A percentile compares a stretch with the other conserved stretches of the same genome.
These are phyloP conservation scores for Aureobasidium vineae DNA, from an alignment of 2,329 filamentous ascomycete species.

Conservation along the genomic window DNA sequence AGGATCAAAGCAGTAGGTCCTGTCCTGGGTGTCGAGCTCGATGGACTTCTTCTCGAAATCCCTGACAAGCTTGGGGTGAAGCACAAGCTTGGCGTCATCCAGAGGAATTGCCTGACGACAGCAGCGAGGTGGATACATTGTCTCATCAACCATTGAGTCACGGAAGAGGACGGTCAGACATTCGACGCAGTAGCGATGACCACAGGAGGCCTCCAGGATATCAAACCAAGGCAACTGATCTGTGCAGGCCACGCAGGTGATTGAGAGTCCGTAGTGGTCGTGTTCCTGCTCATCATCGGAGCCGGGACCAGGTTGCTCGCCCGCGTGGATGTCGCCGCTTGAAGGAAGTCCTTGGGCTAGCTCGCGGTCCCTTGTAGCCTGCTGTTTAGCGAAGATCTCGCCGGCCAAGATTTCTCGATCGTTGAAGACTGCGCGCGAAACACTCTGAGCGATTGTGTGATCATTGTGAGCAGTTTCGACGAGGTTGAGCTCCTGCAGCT, in stretches of 20 bases:
- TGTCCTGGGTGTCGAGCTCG: conserved; percentile 51
- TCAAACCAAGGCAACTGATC: conserved; percentile 31
- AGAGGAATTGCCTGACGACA: conserved; percentile 48
- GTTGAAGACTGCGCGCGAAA: too few relatives aligned
- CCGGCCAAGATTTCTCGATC: too few relatives aligned
- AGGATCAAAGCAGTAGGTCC: conserved; percentile 52
- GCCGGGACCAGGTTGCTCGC: too few relatives aligned
- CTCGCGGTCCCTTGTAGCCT: too few relatives aligned
- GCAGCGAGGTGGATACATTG: conserved; percentile 57
- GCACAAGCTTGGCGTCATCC: conserved; percentile 37
- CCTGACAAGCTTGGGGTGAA: conserved; percentile 40
- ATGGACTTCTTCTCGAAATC: conserved; percentile 48
- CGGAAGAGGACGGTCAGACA: conserved; percentile 52
- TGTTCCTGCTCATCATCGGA: too few relatives aligned
- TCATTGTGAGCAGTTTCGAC: too few relatives aligned
- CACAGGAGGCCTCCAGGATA: conserved; percentile 35
- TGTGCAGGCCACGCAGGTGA: not conserved
- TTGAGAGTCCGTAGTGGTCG: too few relatives aligned
- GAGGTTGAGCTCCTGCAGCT: too few relatives aligned
- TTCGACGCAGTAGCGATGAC: conserved; percentile 53
- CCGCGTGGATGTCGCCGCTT: too few relatives aligned
- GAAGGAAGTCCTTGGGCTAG: too few relatives aligned
- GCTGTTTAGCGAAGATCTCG: too few relatives aligned
- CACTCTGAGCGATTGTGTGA: too few relatives aligned
- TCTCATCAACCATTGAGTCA: conserved; percentile 49